A percentile compares a stretch with the other conserved stretches of the same genome.
Evolutionary conservation across 148 eudicot genomes (phyloP).

Genomic region (Rhododendron ovatum): DNA sequence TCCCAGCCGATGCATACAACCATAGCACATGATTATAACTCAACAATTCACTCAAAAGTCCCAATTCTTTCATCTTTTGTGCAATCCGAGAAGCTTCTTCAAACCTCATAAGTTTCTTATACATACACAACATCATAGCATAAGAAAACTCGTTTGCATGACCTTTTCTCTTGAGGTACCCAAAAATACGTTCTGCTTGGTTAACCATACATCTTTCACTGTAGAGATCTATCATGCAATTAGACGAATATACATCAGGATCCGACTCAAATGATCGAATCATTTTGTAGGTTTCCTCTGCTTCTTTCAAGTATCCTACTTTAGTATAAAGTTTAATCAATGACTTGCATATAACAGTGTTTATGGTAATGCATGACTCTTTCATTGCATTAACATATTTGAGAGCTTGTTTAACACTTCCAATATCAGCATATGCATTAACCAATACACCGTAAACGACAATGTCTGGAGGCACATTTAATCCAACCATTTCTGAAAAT

Average conservation of each 20-base stretch:
- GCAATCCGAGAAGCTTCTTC: slow-evolving; percentile 63
- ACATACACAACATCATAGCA: slow-evolving; percentile 91
- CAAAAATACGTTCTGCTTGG: slow-evolving; percentile 68
- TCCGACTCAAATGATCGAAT: slow-evolving; percentile 50
- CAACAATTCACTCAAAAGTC: slow-evolving; percentile 60
- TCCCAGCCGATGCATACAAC: slow-evolving; percentile 59
- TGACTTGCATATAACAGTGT: slow-evolving; percentile 60
- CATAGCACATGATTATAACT: slow-evolving; percentile 79
- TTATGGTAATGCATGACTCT: slow-evolving; percentile 46
- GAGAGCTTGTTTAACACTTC: slow-evolving; percentile 56
- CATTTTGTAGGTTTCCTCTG: slow-evolving; percentile 52
- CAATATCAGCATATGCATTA: slow-evolving; percentile 75
- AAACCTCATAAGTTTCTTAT: slow-evolving; percentile 62
- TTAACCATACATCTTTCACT: slow-evolving; percentile 60
- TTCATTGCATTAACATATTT: slow-evolving; percentile 44
- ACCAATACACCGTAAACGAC: slow-evolving; percentile 70
- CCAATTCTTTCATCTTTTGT: slow-evolving; percentile 61
- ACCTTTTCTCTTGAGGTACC: slow-evolving; percentile 40
- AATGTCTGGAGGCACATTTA: slow-evolving; percentile 64
- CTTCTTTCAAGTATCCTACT: slow-evolving; percentile 76
- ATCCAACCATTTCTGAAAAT: slow-evolving; percentile 58
- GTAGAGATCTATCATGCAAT: slow-evolving; percentile 85
- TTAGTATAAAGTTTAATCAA: slow-evolving; percentile 80
- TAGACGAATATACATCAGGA: slow-evolving; percentile 60
- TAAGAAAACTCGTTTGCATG: slow-evolving; percentile 88